phyloP scores from a whole-genome alignment of 495 filamentous ascomycete species.

The Beverwykella pulmonaria region DNA sequence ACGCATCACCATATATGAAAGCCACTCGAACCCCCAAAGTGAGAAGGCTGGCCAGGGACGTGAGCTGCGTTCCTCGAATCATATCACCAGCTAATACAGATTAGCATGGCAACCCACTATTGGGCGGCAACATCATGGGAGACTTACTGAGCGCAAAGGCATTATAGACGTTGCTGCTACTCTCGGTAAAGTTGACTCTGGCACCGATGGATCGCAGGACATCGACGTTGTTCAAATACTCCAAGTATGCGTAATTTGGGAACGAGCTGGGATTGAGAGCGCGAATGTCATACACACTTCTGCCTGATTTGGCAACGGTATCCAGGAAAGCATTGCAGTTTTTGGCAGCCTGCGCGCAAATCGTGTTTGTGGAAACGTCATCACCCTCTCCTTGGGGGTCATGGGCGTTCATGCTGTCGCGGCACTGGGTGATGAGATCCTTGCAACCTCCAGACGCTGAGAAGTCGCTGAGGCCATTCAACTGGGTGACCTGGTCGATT shows the following conservation, averaged over 20 bases:
- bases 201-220: slow-evolving; percentile 46
- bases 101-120: not conserved
- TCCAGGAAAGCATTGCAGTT: slow-evolving; percentile 25
- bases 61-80: slow-evolving; percentile 38
- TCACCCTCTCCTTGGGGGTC: slow-evolving; percentile 45
- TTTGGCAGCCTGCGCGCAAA: slow-evolving; percentile 35
- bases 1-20: slow-evolving; percentile 45
- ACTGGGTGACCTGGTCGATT: slow-evolving; percentile 35
- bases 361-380: slow-evolving; percentile 33
- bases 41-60: slow-evolving; percentile 42
- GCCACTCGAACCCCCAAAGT: slow-evolving; percentile 41
- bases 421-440: slow-evolving; percentile 38
- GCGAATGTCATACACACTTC: slow-evolving; percentile 44
- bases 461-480: slow-evolving; percentile 38
- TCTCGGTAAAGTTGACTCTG: slow-evolving; percentile 44
- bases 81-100: slow-evolving; percentile 40
- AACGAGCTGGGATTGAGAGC: slow-evolving; percentile 30
- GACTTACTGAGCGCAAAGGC: slow-evolving; percentile 32
- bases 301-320: not conserved
- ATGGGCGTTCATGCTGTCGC: slow-evolving; percentile 23
- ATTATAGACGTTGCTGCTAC: slow-evolving; percentile 31
- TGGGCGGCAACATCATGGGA: not conserved
- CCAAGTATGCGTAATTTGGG: slow-evolving; percentile 40
- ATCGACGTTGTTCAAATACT: slow-evolving; percentile 45
- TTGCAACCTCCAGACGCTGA: slow-evolving; percentile 31